Percentiles rank a stretch among this genome's conserved stretches.
phyloP scores from a whole-genome alignment of 345 rosid genomes.

The Kernera saxatilis region DNA sequence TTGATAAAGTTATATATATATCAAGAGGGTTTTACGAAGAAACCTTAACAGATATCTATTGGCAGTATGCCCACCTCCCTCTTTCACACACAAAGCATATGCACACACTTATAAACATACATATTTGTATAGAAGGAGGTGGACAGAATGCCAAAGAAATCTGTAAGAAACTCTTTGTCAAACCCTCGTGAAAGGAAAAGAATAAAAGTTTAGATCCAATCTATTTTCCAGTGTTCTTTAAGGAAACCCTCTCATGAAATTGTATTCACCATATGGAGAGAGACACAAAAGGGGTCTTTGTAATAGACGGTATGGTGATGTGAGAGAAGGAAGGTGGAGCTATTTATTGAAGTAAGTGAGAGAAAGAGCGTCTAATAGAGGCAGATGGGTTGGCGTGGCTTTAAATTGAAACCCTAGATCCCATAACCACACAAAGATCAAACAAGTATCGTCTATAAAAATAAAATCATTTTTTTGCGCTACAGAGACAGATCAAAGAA shows the following conservation, averaged over 20 bases:
- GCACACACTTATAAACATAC: not conserved
- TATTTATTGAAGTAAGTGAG: constrained; percentile 31
- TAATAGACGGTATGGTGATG: not conserved
- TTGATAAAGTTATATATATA: not conserved
- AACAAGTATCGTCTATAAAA: no score
- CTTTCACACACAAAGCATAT: not conserved
- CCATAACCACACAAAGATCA: no score
- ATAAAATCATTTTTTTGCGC: no score
- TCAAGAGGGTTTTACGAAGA: constrained; percentile 72
- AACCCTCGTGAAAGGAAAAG: constrained; percentile 53
- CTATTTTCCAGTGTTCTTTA: not conserved
- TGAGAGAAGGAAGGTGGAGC: not conserved
- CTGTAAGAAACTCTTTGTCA: constrained; percentile 79
- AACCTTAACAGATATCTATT: constrained; percentile 73
- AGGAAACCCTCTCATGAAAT: not conserved
- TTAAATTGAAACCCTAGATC: constrained; percentile 19
- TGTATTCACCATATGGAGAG: not conserved
- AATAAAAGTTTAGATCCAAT: constrained; percentile 4
- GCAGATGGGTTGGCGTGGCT: not conserved
- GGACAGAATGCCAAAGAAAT: constrained; percentile 96
- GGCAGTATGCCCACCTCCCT: constrained; percentile 93
- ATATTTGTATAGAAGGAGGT: constrained; percentile 16
- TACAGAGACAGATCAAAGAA: no score
- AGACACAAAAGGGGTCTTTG: not conserved
- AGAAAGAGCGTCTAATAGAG: constrained; percentile 3